Evolutionary conservation across 1,284 basidiomycete species (phyloP).

Genomic region (Kalmanozyma brasiliensis): DNA sequence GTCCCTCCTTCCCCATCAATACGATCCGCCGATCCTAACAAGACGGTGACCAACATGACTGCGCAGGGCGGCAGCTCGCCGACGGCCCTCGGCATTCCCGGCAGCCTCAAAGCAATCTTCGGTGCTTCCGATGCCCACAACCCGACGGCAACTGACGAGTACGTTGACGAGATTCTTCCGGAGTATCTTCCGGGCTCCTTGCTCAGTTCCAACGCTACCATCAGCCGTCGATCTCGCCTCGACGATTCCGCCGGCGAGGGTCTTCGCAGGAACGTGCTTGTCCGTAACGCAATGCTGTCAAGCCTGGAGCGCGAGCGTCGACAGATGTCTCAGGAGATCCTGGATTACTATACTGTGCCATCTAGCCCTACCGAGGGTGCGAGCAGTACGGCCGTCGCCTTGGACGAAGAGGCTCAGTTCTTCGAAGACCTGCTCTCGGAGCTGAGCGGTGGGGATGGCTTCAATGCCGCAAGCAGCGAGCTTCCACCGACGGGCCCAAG

Average conservation of each 20-base stretch:
- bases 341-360: background rate
- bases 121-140: background rate
- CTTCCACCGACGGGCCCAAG: background rate
- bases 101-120: conserved; percentile 36
- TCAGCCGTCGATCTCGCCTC: conserved; percentile 29
- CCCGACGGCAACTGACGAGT: conserved; percentile 9
- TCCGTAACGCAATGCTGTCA: conserved; percentile 52
- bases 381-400: background rate
- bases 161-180: conserved; percentile 25
- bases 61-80: conserved; percentile 1
- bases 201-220: conserved; percentile 10
- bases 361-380: background rate
- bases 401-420: conserved; percentile 43
- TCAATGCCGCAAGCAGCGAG: background rate
- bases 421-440: conserved; percentile 46
- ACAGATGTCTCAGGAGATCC: conserved; percentile 15
- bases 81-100: conserved; percentile 18
- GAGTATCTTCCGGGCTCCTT: conserved; percentile 19
- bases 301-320: conserved; percentile 47
- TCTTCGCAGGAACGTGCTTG: conserved; percentile 42
- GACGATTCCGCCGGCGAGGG: conserved; percentile 52
- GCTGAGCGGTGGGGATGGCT: conserved; percentile 25
- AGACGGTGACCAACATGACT: conserved; percentile 3
- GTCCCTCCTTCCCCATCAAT: conserved; percentile 7
- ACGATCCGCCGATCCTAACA: background rate